Percentiles rank a stretch among this genome's conserved stretches.
Evolutionary conservation across 108 stramenopile genomes (phyloP).

Genomic region (Skeletonema costatum): DNA sequence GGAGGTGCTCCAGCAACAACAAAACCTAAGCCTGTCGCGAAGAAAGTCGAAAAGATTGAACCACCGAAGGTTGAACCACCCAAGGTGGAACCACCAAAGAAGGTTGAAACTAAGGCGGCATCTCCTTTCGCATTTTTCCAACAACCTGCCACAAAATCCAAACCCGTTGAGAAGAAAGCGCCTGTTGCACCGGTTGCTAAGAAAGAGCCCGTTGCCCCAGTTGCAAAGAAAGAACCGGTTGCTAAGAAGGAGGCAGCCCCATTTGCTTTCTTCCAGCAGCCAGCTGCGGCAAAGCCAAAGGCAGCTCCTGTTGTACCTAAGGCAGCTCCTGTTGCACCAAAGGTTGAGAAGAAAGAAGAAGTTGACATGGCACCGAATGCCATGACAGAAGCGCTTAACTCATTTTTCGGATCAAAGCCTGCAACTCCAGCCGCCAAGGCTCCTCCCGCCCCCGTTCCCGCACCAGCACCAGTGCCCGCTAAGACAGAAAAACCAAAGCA

Average conservation of each 20-base stretch:
- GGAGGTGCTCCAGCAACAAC: slow-evolving; percentile 9
- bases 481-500: slow-evolving; percentile 17
- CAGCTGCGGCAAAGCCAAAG: slow-evolving; percentile 17
- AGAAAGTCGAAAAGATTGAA: slow-evolving; percentile 10
- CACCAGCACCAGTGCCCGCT: slow-evolving; percentile 8
- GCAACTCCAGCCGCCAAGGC: slow-evolving; percentile 28
- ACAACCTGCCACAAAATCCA: background rate
- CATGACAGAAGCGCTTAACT: slow-evolving; percentile 53
- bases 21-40: slow-evolving; percentile 11
- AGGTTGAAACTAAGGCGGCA: slow-evolving; percentile 13
- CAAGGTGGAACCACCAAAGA: background rate
- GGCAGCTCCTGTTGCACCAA: slow-evolving; percentile 26
- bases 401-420: slow-evolving; percentile 39
- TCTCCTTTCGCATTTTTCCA: slow-evolving; percentile 3
- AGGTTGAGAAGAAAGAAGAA: slow-evolving; percentile 14
- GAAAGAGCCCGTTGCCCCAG: slow-evolving; percentile 35
- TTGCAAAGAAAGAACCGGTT: slow-evolving; percentile 28
- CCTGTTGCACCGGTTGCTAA: slow-evolving; percentile 37
- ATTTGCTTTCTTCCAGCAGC: slow-evolving; percentile 4
- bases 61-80: slow-evolving; percentile 6
- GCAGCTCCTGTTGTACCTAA: slow-evolving; percentile 24
- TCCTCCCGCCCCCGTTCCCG: slow-evolving; percentile 42
- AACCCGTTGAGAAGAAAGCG: background rate
- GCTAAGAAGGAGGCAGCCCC: slow-evolving; percentile 8
- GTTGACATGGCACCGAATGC: slow-evolving; percentile 42